These are phyloP conservation scores for Candida pseudofarinosa DNA, from an alignment of 805 yeast species.

Conservation along the genomic window DNA sequence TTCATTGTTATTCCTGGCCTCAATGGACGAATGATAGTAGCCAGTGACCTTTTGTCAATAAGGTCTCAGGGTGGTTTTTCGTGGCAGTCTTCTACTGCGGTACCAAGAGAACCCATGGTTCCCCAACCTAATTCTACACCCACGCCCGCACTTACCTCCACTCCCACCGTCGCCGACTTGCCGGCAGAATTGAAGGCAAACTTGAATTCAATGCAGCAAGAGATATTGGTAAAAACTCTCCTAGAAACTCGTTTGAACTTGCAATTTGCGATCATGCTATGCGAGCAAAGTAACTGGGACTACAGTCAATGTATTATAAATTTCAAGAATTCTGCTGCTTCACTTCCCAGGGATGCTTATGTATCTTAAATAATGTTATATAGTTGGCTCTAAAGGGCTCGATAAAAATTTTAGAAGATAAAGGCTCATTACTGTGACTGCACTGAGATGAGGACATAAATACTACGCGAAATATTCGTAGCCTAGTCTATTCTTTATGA, in stretches of 20 bases:
- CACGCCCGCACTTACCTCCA: slow-evolving; percentile 10
- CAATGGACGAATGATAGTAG: slow-evolving; percentile 70
- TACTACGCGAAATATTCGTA: too few relatives aligned
- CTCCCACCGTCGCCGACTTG: slow-evolving; percentile 35
- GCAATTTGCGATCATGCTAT: slow-evolving; percentile 77
- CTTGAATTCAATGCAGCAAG: slow-evolving; percentile 54
- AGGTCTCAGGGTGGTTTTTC: slow-evolving; percentile 52
- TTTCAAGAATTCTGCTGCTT: slow-evolving; percentile 63
- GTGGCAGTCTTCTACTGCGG: slow-evolving; percentile 2
- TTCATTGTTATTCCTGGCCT: slow-evolving; percentile 73
- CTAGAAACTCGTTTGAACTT: slow-evolving; percentile 70
- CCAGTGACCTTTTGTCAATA: slow-evolving; percentile 75
- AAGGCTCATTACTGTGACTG: too few relatives aligned
- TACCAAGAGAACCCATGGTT: slow-evolving; percentile 11
- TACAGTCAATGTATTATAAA: slow-evolving; percentile 63
- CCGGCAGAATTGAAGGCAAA: slow-evolving; percentile 55
- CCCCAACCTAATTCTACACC: slow-evolving; percentile 9
- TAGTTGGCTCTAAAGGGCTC: background rate
- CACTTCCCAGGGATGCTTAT: slow-evolving; percentile 42
- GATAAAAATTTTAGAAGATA: background rate
- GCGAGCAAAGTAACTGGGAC: slow-evolving; percentile 87
- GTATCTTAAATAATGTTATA: background rate
- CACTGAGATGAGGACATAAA: too few relatives aligned
- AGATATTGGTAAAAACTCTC: slow-evolving; percentile 60
- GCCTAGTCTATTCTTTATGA: background rate